phyloP scores from a whole-genome alignment of 768 basidiomycete genomes.

The Tylopilus balloui region DNA sequence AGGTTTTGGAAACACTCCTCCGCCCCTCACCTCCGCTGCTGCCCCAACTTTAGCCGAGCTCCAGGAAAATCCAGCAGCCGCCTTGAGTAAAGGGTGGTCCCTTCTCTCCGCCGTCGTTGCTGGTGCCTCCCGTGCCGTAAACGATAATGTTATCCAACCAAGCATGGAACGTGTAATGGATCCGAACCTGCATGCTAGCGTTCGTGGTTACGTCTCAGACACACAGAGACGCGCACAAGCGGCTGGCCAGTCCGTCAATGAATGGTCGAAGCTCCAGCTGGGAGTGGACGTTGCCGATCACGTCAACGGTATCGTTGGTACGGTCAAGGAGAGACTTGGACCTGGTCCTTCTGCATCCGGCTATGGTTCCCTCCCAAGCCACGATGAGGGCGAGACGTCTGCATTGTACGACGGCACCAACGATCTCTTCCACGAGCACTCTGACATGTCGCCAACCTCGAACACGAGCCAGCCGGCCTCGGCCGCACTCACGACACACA shows the following conservation, averaged over 20 bases:
- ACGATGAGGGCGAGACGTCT: slow-evolving; percentile 53
- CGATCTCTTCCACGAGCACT: slow-evolving; percentile 50
- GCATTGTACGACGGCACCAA: slow-evolving; percentile 61
- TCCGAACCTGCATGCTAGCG: slow-evolving; percentile 70
- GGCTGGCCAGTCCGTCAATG: slow-evolving; percentile 62
- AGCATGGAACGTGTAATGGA: slow-evolving; percentile 78
- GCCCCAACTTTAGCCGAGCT: slow-evolving; percentile 78
- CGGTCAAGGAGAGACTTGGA: slow-evolving; percentile 53
- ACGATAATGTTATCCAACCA: slow-evolving; percentile 88
- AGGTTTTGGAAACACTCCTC: slow-evolving; percentile 88
- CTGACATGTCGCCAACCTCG: slow-evolving; percentile 17
- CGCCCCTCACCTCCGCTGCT: slow-evolving; percentile 72
- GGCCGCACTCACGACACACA: slow-evolving; percentile 4
- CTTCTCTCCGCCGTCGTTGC: slow-evolving; percentile 83
- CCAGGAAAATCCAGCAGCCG: slow-evolving; percentile 80
- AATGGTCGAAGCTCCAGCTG: slow-evolving; percentile 70
- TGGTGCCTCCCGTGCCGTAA: slow-evolving; percentile 73
- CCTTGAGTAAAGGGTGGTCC: slow-evolving; percentile 93
- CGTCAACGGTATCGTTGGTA: slow-evolving; percentile 64
- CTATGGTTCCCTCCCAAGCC: slow-evolving; percentile 44
- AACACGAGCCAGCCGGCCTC: slow-evolving; percentile 9
- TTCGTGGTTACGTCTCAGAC: slow-evolving; percentile 68
- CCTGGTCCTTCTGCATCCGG: slow-evolving; percentile 53
- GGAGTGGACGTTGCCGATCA: slow-evolving; percentile 85
- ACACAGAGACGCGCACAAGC: slow-evolving; percentile 60